Evolutionary conservation across 805 yeast genomes (phyloP).

Genomic region (Kluyveromyces dobzhanskii): DNA sequence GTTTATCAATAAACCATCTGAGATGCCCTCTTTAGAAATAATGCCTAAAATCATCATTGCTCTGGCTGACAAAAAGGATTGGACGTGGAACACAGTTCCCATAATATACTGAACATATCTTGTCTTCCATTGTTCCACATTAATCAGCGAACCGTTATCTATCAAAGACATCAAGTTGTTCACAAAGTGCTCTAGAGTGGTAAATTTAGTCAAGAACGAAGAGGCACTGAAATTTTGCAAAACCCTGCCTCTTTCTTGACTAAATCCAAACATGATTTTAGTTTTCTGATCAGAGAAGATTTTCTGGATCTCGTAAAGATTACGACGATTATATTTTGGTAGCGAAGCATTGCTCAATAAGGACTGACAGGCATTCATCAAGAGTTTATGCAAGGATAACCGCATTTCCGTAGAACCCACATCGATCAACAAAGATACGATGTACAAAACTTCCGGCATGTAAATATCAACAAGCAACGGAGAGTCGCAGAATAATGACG

Average conservation of each 20-base stretch:
- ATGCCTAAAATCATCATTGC: slow-evolving; percentile 66
- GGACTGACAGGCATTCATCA: slow-evolving; percentile 63
- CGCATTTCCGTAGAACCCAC: slow-evolving; percentile 50
- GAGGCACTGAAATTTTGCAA: slow-evolving; percentile 29
- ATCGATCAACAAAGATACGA: slow-evolving; percentile 51
- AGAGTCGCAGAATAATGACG: slow-evolving; percentile 65
- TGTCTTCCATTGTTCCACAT: slow-evolving; percentile 47
- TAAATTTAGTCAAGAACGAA: slow-evolving; percentile 33
- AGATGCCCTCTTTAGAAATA: slow-evolving; percentile 53
- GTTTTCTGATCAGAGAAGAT: slow-evolving; percentile 50
- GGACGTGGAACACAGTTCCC: slow-evolving; percentile 48
- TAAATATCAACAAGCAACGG: slow-evolving; percentile 51
- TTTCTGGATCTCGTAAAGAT: slow-evolving; percentile 38
- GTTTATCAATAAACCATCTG: slow-evolving; percentile 40
- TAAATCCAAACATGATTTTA: slow-evolving; percentile 61
- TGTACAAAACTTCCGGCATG: slow-evolving; percentile 62
- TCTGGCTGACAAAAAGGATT: slow-evolving; percentile 56
- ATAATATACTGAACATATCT: slow-evolving; percentile 59
- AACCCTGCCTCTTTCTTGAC: slow-evolving; percentile 40
- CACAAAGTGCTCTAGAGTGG: slow-evolving; percentile 50
- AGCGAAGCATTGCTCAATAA: slow-evolving; percentile 49
- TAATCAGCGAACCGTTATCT: slow-evolving; percentile 37
- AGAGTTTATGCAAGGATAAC: slow-evolving; percentile 46
- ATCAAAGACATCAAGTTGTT: slow-evolving; percentile 46
- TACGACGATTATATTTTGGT: slow-evolving; percentile 30